Percentiles rank a stretch among this genome's conserved stretches.
Conservation (phyloP, 2,329 filamentous ascomycete genomes). For the Penicillium sp. region DNA sequence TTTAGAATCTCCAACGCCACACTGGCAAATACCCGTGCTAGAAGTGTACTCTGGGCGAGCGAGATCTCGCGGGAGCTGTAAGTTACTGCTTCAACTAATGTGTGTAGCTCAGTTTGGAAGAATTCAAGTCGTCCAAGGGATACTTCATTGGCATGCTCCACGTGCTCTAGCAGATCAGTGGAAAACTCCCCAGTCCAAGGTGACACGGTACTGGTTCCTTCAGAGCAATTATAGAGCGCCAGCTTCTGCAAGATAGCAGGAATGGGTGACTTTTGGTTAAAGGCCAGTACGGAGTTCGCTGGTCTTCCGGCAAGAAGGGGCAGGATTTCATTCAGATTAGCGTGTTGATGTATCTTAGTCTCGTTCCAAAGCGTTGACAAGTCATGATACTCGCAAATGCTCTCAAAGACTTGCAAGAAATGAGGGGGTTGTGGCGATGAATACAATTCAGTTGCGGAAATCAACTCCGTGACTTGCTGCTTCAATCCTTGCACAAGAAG, state of each 20-base stretch:
- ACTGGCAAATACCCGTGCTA: conserved; percentile 47
- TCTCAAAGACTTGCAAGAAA: conserved; percentile 45
- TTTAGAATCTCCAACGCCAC: conserved; percentile 30
- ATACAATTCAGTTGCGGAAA: conserved; percentile 26
- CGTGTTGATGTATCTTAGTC: conserved; percentile 13
- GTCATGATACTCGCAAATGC: conserved; percentile 45
- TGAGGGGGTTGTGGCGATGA: conserved; percentile 35
- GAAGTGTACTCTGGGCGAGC: conserved; percentile 47
- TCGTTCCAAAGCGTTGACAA: conserved; percentile 21
- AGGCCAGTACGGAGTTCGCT: conserved; percentile 30
- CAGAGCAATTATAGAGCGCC: conserved; percentile 33
- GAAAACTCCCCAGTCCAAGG: conserved; percentile 50
- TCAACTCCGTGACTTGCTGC: conserved; percentile 34
- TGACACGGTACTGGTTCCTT: conserved; percentile 29
- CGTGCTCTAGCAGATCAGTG: conserved; percentile 52
- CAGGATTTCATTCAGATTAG: conserved; percentile 26
- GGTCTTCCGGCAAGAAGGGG: conserved; percentile 37
- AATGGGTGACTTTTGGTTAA: conserved; percentile 28
- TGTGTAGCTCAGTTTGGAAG: conserved; percentile 62
- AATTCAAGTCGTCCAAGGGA: conserved; percentile 59
- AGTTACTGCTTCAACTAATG: conserved; percentile 55
- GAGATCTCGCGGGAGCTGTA: conserved; percentile 49
- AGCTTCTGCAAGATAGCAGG: conserved; percentile 34
- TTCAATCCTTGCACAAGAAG: conserved; percentile 34
- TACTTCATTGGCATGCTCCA: conserved; percentile 51